Evolutionary conservation across 2,329 filamentous ascomycete genomes (phyloP), one percentile per base, ranked within the genome.

Genomic region (Lachnellula cervina): DNA sequence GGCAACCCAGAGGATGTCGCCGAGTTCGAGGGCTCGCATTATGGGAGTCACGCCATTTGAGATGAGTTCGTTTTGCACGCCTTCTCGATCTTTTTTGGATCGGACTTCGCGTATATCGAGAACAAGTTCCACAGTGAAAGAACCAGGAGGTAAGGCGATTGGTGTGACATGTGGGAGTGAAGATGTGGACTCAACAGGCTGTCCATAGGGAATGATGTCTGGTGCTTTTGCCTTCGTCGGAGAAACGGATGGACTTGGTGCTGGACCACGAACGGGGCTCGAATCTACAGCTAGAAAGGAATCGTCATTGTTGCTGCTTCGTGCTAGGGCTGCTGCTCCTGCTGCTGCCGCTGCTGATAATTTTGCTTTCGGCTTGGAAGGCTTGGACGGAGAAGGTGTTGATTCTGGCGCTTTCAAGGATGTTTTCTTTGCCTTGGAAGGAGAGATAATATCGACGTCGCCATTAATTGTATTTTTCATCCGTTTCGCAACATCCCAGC

Each of bases 1-100:
- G 42, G 89, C 89, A 35, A 94, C 79, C 89, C 89, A 94, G 57
- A 90, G 79, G 0, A 83, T 83, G 66, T 94, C 89, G 0, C 89
- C 89, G 1, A 93, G 74, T 59, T 88, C 84, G 34, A 93, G 74
- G 4, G 81, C 77, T 17, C 87, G 81, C 69, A 89, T 84, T 19
- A 88, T 80, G 0, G 87, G 83, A 19, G 74, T 77, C 17, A 88
- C 78, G 0, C 84, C 86, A 60, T 80, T 82, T 62, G 88, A 87
- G 11, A 76, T 73, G 13, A 94, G 79, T 65, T 90, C 83, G 21
- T 87, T 80, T 63, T 87, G 81, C 68, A 93, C 87, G 65, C 92
- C 92, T 63, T 90, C 86, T 54, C 89, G 79, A 65, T 93, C 87
- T 28, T 80, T 87, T 60, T 82, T 86, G 5, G 88, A 79, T 34